These are phyloP conservation scores for Stentor coeruleus DNA, from an alignment of 73 alveolate genomes.

Conservation along the genomic window DNA sequence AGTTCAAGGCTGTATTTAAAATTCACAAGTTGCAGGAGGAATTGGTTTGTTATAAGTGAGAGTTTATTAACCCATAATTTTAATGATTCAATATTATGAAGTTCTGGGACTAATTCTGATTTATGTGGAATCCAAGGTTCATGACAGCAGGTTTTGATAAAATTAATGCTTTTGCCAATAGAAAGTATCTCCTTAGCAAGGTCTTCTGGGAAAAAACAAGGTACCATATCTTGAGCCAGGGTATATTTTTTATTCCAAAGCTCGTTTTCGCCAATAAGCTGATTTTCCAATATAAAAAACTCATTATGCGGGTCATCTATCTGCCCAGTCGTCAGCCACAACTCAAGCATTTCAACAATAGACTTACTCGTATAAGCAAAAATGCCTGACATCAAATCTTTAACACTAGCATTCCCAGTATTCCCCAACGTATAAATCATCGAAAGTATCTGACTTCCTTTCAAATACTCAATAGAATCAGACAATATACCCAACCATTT, in stretches of 20 bases:
- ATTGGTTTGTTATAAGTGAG: conserved; percentile 68
- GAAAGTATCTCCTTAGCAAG: conserved; percentile 66
- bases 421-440: conserved; percentile 64
- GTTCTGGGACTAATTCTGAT: neutral
- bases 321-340: conserved; percentile 89
- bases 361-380: conserved; percentile 52
- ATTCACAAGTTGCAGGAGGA: conserved; percentile 56
- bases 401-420: conserved; percentile 57
- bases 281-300: conserved; percentile 74
- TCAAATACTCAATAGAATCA: conserved; percentile 69
- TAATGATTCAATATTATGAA: neutral
- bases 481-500: conserved; percentile 77
- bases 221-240: conserved; percentile 72
- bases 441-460: conserved; percentile 74
- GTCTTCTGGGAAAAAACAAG: conserved; percentile 69
- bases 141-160: conserved; percentile 75
- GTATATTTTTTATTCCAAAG: conserved; percentile 83
- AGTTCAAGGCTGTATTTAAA: conserved; percentile 67
- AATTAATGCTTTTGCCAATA: conserved; percentile 86
- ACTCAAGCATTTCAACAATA: conserved; percentile 56
- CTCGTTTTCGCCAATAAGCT: conserved; percentile 64
- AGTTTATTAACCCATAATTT: conserved; percentile 61
- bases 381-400: conserved; percentile 36
- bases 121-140: conserved; percentile 70
- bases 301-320: conserved; percentile 79